Base-by-base conservation (phyloP, 345 rosid genomes). In the Hypericum perforatum region DNA sequence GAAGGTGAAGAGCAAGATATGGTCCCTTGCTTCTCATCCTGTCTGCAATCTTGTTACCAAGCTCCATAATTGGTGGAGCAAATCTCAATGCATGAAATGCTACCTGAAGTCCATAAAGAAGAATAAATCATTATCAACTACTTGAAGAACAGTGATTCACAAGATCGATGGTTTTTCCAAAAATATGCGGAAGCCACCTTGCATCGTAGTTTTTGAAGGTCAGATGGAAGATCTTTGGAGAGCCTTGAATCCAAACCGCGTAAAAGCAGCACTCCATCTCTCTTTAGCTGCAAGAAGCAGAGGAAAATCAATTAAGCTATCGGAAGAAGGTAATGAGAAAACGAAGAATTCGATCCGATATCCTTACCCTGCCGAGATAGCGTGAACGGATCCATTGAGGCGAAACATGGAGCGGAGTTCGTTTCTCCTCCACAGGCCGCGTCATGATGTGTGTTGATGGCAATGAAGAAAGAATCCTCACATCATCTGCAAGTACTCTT, bases 191-290 rank as follows among this genome's bases (percentile, higher is more conserved):
- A 15, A 7, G 39, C 39, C 15, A 88, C 98, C 94, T 92, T 92
- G 79, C 99, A 92, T 36, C 91, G 85, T 10, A 89, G 85, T 68
- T 86, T 89, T 74, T 85, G 99, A 64, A 89, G 91, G 78, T 92
- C 97, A 32, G 89, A 69, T 22, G 95, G 91, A 59, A 92, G 82
- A 64, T 92, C 94, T 63, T 85, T 85, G 46, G 99, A 86, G 37
- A 94, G 84, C 76, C 95, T 78, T 12, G 99, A 94, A 74, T 94
- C 99, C 41, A 94, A 54, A 61, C 99, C 87, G 14, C 91, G 79
- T 62, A 89, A 64, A 47, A 94, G 95, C 70, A 94, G 52, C 59
- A 94, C 94, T 8, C 99, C 95, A 15, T 89, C 95, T 58, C 79
- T 76, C 12, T 76, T 89, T 22, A 89, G 80, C 95, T 92, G 81